These are phyloP conservation scores for Exsudoporus frostii DNA, from an alignment of 768 basidiomycete genomes.

Conservation along the genomic window DNA sequence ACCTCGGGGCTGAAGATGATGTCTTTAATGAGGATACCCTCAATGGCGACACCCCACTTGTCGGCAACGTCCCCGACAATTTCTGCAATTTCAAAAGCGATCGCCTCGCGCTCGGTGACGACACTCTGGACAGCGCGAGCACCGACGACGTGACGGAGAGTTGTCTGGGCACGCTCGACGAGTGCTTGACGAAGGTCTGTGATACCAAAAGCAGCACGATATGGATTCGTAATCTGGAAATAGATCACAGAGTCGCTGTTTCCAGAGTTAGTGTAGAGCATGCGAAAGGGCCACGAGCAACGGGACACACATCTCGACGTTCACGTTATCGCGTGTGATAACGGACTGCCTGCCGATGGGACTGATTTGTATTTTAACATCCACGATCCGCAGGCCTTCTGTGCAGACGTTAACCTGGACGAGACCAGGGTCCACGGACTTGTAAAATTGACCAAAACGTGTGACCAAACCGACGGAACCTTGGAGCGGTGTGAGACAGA, in stretches of 20 bases:
- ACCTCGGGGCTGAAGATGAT: slow-evolving; percentile 92
- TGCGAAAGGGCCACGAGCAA: background rate
- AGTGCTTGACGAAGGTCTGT: slow-evolving; percentile 83
- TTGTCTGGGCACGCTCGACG: slow-evolving; percentile 86
- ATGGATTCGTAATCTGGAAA: slow-evolving; percentile 87
- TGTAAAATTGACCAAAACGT: slow-evolving; percentile 95
- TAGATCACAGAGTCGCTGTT: slow-evolving; percentile 87
- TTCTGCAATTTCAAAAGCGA: slow-evolving; percentile 95
- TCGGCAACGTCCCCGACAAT: slow-evolving; percentile 90
- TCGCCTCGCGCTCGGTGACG: slow-evolving; percentile 95
- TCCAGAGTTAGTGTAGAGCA: slow-evolving; percentile 2
- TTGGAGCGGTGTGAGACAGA: slow-evolving; percentile 30
- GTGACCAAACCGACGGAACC: slow-evolving; percentile 89
- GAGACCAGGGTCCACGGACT: slow-evolving; percentile 89
- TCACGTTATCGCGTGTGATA: slow-evolving; percentile 95
- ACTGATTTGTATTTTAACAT: slow-evolving; percentile 95
- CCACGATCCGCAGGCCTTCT: slow-evolving; percentile 79
- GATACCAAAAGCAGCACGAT: slow-evolving; percentile 94
- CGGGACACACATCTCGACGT: slow-evolving; percentile 76
- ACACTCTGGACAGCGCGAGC: slow-evolving; percentile 93
- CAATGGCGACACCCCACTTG: slow-evolving; percentile 97
- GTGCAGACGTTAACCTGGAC: slow-evolving; percentile 94
- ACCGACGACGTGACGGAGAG: slow-evolving; percentile 95
- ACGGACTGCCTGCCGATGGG: slow-evolving; percentile 84
- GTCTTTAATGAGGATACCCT: slow-evolving; percentile 93